Percentiles rank a stretch among this genome's conserved stretches.
These are phyloP conservation scores for Tuctoria greenei DNA, from an alignment of 176 grass and related monocot species.

Conservation along the genomic window DNA sequence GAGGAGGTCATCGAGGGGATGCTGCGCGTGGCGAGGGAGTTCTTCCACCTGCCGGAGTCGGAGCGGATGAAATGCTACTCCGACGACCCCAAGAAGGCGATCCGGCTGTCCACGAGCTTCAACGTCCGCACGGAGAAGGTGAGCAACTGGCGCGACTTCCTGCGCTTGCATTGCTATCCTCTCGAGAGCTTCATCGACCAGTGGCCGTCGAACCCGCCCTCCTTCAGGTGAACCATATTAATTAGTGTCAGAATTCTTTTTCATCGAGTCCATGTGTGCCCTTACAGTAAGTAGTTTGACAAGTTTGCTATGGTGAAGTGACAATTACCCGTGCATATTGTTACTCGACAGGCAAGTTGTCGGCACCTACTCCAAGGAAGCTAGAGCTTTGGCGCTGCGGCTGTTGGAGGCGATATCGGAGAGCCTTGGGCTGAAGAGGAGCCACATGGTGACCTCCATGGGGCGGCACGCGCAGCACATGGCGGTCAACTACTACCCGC, in stretches of 20 bases:
- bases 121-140: constrained; percentile 87
- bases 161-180: constrained; percentile 82
- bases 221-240: constrained; percentile 52
- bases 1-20: constrained; percentile 50
- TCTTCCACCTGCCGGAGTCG: constrained; percentile 87
- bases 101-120: constrained; percentile 87
- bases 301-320: neutral
- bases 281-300: neutral
- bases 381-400: constrained; percentile 57
- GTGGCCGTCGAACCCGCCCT: constrained; percentile 72
- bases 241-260: neutral
- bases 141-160: constrained; percentile 87
- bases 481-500: constrained; percentile 93
- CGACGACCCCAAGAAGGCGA: constrained; percentile 77
- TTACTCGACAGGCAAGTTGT: constrained; percentile 52
- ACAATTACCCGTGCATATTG: neutral
- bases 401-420: constrained; percentile 73
- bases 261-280: no score
- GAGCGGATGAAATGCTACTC: constrained; percentile 95
- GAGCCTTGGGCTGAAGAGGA: constrained; percentile 62
- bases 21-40: constrained; percentile 66
- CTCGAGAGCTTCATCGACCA: constrained; percentile 73
- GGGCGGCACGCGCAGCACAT: constrained; percentile 89
- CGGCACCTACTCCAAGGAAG: constrained; percentile 61
- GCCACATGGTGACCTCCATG: constrained; percentile 79